Evolutionary conservation across 208 protist species (phyloP).

Genomic region (Trypanosoma congolense): DNA sequence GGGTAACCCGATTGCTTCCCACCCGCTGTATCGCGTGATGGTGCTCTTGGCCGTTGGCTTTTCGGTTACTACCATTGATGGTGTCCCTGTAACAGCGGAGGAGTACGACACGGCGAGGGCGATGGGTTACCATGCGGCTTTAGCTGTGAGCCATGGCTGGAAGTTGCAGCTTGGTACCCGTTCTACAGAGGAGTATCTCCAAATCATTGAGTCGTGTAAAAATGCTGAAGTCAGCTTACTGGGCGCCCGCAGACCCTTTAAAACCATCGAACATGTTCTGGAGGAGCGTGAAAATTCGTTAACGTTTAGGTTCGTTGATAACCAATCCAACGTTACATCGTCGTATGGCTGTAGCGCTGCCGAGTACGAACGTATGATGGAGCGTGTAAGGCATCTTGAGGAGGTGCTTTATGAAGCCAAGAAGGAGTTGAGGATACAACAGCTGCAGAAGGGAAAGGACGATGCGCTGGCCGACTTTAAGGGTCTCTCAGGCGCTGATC

Average conservation of each 20-base stretch:
- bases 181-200: constrained; percentile 35
- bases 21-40: constrained; percentile 82
- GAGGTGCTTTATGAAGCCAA: constrained; percentile 11
- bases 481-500: constrained; percentile 13
- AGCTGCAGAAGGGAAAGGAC: background rate
- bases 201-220: constrained; percentile 43
- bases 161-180: constrained; percentile 43
- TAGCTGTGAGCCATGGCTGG: constrained; percentile 81
- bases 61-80: constrained; percentile 57
- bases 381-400: constrained; percentile 19
- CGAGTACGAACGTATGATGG: constrained; percentile 8
- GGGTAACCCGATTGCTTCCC: constrained; percentile 57
- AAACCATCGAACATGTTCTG: constrained; percentile 23
- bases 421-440: constrained; percentile 1
- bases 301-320: background rate
- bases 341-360: background rate
- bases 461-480: constrained; percentile 3
- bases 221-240: constrained; percentile 11
- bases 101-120: constrained; percentile 42
- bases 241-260: background rate
- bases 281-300: background rate
- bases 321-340: background rate
- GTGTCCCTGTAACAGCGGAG: constrained; percentile 32
- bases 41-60: constrained; percentile 58
- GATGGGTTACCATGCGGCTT: constrained; percentile 36